These are phyloP conservation scores for Beauveria caledonica DNA, from an alignment of 2,329 filamentous ascomycete species.

Conservation along the genomic window DNA sequence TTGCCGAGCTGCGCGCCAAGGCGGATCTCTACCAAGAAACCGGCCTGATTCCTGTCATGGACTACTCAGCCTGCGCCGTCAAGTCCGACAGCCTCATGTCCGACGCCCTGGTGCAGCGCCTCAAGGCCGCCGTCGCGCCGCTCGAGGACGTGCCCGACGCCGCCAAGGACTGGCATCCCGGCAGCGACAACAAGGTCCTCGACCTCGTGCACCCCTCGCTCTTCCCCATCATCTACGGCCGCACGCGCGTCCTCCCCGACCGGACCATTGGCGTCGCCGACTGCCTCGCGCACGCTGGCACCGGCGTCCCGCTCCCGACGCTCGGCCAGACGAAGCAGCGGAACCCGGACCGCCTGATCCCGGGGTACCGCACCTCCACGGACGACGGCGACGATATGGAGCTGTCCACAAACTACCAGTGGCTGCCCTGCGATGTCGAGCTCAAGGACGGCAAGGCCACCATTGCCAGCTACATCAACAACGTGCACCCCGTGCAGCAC, in stretches of 20 bases:
- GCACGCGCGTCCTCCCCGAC: conserved; percentile 26
- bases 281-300: conserved; percentile 27
- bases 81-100: conserved; percentile 26
- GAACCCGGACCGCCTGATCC: too few relatives aligned
- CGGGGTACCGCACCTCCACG: too few relatives aligned
- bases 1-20: conserved; percentile 26
- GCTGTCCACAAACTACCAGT: conserved; percentile 29
- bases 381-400: background rate
- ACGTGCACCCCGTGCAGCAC: conserved; percentile 37
- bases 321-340: background rate
- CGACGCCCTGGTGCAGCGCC: conserved; percentile 19
- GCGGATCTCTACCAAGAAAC: conserved; percentile 24
- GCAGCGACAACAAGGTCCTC: conserved; percentile 46
- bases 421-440: conserved; percentile 43
- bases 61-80: conserved; percentile 24
- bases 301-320: conserved; percentile 22
- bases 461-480: conserved; percentile 46
- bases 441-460: conserved; percentile 28
- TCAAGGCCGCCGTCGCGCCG: conserved; percentile 34
- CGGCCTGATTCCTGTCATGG: conserved; percentile 26
- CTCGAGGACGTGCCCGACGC: conserved; percentile 44
- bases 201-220: conserved; percentile 58
- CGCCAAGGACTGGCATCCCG: conserved; percentile 53
- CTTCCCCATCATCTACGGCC: conserved; percentile 50
- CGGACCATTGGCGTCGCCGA: conserved; percentile 27